These are phyloP conservation scores for Meyerozyma elateridarum DNA, from an alignment of 1,139 yeast genomes.

Conservation along the genomic window DNA sequence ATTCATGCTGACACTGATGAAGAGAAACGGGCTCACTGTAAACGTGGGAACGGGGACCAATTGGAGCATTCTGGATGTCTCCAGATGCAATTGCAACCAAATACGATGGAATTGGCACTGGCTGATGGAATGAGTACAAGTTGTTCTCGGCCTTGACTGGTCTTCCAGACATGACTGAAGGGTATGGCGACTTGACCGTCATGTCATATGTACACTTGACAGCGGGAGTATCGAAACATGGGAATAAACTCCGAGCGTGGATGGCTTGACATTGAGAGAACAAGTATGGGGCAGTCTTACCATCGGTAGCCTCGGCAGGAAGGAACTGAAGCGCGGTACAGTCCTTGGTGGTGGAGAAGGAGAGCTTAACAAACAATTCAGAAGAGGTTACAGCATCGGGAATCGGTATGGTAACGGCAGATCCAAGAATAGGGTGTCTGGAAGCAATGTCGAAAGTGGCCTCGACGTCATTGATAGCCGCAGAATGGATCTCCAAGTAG, in stretches of 20 bases:
- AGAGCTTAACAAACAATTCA: slow-evolving; percentile 35
- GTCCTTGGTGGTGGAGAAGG: slow-evolving; percentile 61
- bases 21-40: slow-evolving; percentile 73
- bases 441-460: slow-evolving; percentile 36
- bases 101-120: slow-evolving; percentile 82
- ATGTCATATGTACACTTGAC: slow-evolving; percentile 65
- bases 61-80: slow-evolving; percentile 58
- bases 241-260: slow-evolving; percentile 84
- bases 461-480: slow-evolving; percentile 39
- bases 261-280: slow-evolving; percentile 91
- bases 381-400: slow-evolving; percentile 8
- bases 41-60: slow-evolving; percentile 85
- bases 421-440: slow-evolving; percentile 68
- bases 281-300: slow-evolving; percentile 65
- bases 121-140: slow-evolving; percentile 55
- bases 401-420: slow-evolving; percentile 46
- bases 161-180: slow-evolving; percentile 70
- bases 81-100: slow-evolving; percentile 85
- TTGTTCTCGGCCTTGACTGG: slow-evolving; percentile 30
- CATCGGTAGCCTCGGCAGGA: slow-evolving; percentile 73
- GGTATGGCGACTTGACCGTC: slow-evolving; percentile 57
- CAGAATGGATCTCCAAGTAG: slow-evolving; percentile 46
- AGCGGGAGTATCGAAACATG: slow-evolving; percentile 89
- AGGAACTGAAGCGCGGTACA: slow-evolving; percentile 90
- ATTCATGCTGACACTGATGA: slow-evolving; percentile 70